phyloP scores from a whole-genome alignment of 2,329 filamentous ascomycete species.

The Thielaviopsis ethacetica region DNA sequence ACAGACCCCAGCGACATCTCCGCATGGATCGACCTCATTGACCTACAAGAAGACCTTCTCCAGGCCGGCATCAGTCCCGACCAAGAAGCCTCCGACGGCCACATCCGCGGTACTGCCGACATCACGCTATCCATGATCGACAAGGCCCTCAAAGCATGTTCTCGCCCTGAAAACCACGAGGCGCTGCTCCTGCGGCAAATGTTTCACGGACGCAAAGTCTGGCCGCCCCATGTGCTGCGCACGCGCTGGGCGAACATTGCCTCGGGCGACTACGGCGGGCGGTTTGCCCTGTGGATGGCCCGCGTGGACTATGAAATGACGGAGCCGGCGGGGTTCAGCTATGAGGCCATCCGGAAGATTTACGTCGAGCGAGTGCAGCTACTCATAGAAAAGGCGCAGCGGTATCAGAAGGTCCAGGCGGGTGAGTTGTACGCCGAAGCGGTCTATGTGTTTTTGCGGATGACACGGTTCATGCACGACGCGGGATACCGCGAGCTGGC shows the following conservation, averaged over 20 bases:
- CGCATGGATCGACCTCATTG: constrained; percentile 63
- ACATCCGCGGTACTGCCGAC: constrained; percentile 54
- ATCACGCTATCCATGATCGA: constrained; percentile 69
- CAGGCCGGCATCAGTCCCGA: constrained; percentile 28
- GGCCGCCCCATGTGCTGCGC: constrained; percentile 46
- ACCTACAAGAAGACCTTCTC: constrained; percentile 58
- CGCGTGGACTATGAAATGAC: constrained; percentile 61
- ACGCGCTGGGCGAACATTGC: constrained; percentile 46
- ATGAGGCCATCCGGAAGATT: constrained; percentile 44
- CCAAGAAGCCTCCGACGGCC: constrained; percentile 36
- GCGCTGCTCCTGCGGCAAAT: constrained; percentile 52
- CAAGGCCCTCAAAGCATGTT: constrained; percentile 49
- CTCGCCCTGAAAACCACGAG: constrained; percentile 32
- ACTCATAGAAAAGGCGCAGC: neutral
- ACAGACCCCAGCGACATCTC: constrained; percentile 49
- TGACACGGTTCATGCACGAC: constrained; percentile 60
- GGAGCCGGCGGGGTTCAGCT: constrained; percentile 48
- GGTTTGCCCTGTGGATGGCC: constrained; percentile 53
- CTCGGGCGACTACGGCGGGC: constrained; percentile 18
- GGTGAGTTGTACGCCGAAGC: constrained; percentile 16
- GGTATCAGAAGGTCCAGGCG: neutral
- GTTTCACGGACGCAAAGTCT: constrained; percentile 56
- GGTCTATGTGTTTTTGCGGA: constrained; percentile 56
- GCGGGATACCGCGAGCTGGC: constrained; percentile 65
- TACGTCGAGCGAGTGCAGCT: constrained; percentile 35